A percentile compares a stretch with the other conserved stretches of the same genome.
phyloP scores from a whole-genome alignment of 108 stramenopile genomes.

The Discostella stelligeroides region DNA sequence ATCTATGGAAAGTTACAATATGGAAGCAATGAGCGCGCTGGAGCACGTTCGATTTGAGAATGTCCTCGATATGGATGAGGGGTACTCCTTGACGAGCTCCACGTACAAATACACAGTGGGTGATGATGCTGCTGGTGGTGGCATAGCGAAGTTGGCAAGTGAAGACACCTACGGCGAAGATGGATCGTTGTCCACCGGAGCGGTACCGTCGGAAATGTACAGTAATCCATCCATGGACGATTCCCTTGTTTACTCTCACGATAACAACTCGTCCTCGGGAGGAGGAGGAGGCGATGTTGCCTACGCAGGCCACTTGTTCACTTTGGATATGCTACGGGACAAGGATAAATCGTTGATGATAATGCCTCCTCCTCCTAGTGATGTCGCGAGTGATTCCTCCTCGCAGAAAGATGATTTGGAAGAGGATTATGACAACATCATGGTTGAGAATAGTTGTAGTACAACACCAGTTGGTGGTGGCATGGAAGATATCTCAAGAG shows the following conservation, averaged over 20 bases:
- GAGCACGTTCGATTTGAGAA: conserved; percentile 37
- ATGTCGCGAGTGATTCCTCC: conserved; percentile 38
- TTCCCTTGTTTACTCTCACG: conserved; percentile 12
- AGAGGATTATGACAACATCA: conserved; percentile 6
- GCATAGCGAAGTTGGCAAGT: conserved; percentile 1
- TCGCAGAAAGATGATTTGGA: conserved; percentile 32
- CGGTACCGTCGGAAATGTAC: conserved; percentile 34
- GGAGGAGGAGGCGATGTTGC: neutral
- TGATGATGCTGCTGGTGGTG: neutral
- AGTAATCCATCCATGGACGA: conserved; percentile 30
- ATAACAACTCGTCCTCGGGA: neutral
- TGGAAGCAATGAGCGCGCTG: conserved; percentile 38
- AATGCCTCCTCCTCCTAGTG: conserved; percentile 47
- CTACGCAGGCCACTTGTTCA: conserved; percentile 26
- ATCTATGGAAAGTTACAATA: conserved; percentile 40
- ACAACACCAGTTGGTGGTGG: too few relatives aligned
- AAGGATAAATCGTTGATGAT: conserved; percentile 13
- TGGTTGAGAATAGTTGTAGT: neutral
- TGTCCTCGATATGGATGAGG: conserved; percentile 27
- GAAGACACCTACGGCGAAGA: conserved; percentile 13
- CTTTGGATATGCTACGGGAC: conserved; percentile 27
- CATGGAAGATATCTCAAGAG: neutral
- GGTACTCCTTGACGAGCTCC: neutral
- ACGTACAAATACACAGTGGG: neutral
- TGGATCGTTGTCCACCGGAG: conserved; percentile 13